Evolutionary conservation across 805 yeast species (phyloP).

Genomic region (Starmerella davenportii): DNA sequence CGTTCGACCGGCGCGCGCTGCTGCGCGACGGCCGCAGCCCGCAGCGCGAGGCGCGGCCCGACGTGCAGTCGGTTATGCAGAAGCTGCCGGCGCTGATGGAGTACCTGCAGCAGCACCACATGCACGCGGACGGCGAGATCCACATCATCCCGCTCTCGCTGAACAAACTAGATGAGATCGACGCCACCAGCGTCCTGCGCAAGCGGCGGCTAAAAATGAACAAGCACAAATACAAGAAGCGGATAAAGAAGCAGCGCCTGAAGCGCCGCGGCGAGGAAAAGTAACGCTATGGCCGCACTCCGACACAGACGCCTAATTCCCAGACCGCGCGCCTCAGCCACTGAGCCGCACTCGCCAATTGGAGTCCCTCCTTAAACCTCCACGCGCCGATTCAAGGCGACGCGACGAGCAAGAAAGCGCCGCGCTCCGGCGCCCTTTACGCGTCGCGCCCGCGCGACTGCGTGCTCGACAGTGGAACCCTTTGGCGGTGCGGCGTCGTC

Average conservation of each 20-base stretch:
- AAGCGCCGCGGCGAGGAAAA: conserved; percentile 21
- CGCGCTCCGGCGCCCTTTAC: too few relatives aligned
- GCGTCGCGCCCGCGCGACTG: too few relatives aligned
- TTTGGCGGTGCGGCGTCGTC: too few relatives aligned
- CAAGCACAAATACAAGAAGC: conserved; percentile 90
- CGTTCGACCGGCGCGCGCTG: conserved; percentile 18
- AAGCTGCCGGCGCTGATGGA: conserved; percentile 7
- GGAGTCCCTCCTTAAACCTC: too few relatives aligned
- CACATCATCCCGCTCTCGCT: conserved; percentile 7
- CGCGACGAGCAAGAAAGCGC: too few relatives aligned
- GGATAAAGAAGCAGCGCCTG: conserved; percentile 76
- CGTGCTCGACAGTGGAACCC: too few relatives aligned
- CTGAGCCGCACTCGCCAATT: too few relatives aligned
- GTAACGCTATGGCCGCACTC: too few relatives aligned
- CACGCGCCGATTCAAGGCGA: too few relatives aligned
- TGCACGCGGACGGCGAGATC: conserved; percentile 7
- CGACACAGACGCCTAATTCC: too few relatives aligned
- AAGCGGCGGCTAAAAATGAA: conserved; percentile 86
- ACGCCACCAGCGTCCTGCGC: conserved; percentile 26
- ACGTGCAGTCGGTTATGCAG: neutral
- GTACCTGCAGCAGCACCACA: conserved; percentile 5
- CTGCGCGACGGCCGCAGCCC: neutral
- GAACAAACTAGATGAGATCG: conserved; percentile 12
- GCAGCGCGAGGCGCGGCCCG: neutral
- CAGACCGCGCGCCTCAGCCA: too few relatives aligned